Base-by-base conservation (phyloP, 805 yeast species). In the Ogataea chonburiensis region DNA sequence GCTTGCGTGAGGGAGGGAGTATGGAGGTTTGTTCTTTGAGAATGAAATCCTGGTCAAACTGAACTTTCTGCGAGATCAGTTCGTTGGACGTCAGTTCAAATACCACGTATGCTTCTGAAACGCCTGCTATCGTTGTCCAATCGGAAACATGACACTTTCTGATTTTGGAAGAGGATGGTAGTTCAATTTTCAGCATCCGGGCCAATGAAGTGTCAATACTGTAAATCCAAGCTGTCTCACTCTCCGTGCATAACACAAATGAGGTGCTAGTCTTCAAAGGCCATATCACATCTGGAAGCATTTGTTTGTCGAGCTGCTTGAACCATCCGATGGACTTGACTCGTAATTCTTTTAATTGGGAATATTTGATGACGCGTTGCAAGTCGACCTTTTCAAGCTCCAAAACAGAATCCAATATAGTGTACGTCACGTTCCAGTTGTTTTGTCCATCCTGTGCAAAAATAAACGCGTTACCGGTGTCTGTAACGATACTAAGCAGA, bases 261-360 rank as follows among this genome's bases (percentile, higher is more conserved):
- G 39, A 19, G 2, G 49, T 29, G 18, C 36, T 14, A 3, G 35
- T 20, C 7, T 31, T 23, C 7, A 42, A 27, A 1, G 51, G 50
- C 50, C 51, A 44, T 11, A 44, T 23, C 3, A 47, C 43, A 7
- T 31, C 12, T 7, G 17, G 19, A 1, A 35, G n/a, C 15, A 17
- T 13, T 4, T 28, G 9, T 7, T 9, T 9, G 10, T 38, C 23
- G 8, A 38, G 19, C 3, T 36, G 39, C 15, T 39, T 31, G 14
- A 42, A 33, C 52, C 57, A 49, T 10, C 36, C 51, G 23, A 55
- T 40, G 10, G 56, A 47, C 21, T 52, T 56, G n/a, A 53, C 35
- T 28, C 60, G 42, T 11, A 56, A 33, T 25, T 27, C 24, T 24
- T 32, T 25, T 12, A 55, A 23, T 24, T 47, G 40, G 2, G 40